A percentile compares a stretch with the other conserved stretches of the same genome.
phyloP scores from a whole-genome alignment of 2,329 filamentous ascomycete genomes.

The Gaeumannomyces tritici region DNA sequence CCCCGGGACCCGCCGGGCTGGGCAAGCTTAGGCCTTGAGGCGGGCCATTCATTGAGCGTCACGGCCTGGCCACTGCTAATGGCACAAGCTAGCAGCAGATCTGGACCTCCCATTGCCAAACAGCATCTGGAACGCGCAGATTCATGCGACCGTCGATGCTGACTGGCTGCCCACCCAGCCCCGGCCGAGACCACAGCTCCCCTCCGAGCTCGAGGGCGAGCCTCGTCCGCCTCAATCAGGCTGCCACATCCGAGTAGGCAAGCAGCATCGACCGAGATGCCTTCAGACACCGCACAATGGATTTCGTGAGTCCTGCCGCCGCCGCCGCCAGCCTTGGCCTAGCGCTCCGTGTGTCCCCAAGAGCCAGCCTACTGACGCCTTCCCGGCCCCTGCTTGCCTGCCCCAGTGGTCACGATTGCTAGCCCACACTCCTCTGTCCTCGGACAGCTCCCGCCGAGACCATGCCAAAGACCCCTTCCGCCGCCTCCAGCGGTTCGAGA shows the following conservation, averaged over 20 bases:
- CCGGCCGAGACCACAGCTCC: not conserved
- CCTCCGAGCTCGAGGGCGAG: not conserved
- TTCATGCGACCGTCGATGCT: conserved; percentile 1
- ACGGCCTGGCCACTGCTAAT: not conserved
- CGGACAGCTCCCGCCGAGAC: conserved; percentile 46
- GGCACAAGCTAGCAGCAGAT: not conserved
- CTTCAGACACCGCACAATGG: conserved; percentile 1
- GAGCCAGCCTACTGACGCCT: conserved; percentile 2
- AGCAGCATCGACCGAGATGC: conserved; percentile 2
- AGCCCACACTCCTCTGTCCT: conserved; percentile 50
- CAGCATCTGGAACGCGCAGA: conserved; percentile 2
- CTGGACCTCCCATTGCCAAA: not conserved
- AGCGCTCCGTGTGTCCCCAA: not conserved
- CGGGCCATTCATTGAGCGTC: no score
- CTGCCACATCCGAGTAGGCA: not conserved
- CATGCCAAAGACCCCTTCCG: conserved; percentile 53
- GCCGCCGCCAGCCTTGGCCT: no score
- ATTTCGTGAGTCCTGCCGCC: conserved; percentile 2
- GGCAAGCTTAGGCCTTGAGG: no score
- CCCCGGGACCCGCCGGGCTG: no score
- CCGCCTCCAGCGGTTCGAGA: conserved; percentile 57
- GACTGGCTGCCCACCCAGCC: not conserved
- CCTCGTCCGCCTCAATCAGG: not conserved
- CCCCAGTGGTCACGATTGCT: conserved; percentile 57
- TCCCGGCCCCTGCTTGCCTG: conserved; percentile 1